Conservation (phyloP, 768 basidiomycete genomes). For the Termitomyces sp. region DNA sequence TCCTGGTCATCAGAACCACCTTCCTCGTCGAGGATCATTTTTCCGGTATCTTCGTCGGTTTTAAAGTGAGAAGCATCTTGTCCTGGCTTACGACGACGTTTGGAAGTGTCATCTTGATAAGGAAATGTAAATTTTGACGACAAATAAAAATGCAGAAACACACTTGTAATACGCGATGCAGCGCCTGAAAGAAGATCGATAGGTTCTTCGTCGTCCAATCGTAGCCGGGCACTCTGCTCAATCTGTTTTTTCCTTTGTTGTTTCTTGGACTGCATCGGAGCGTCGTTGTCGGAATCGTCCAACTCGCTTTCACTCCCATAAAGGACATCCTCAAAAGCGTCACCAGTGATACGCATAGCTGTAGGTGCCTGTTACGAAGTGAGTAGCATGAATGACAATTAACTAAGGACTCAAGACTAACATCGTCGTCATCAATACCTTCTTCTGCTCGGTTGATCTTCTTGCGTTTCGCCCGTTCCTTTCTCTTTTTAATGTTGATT, state of each 20-base stretch:
- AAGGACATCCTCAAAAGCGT: conserved; percentile 95
- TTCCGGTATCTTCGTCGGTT: conserved; percentile 77
- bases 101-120: conserved; percentile 34
- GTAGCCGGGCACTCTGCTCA: conserved; percentile 54
- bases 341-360: conserved; percentile 55
- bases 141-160: conserved; percentile 20
- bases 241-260: conserved; percentile 27
- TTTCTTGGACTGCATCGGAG: conserved; percentile 19
- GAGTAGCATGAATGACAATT: conserved; percentile 1
- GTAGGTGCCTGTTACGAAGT: conserved; percentile 30
- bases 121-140: not conserved
- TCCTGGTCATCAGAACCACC: conserved; percentile 38
- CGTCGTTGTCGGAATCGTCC: conserved; percentile 65
- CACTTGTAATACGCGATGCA: conserved; percentile 64
- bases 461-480: conserved; percentile 89
- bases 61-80: conserved; percentile 86
- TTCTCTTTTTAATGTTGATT: conserved; percentile 91
- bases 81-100: conserved; percentile 69
- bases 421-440: conserved; percentile 52
- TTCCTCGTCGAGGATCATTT: conserved; percentile 68
- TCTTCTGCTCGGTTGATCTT: conserved; percentile 57
- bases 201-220: conserved; percentile 87
- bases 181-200: conserved; percentile 90
- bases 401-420: not conserved
- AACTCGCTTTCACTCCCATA: conserved; percentile 95